A percentile compares a stretch with the other conserved stretches of the same genome.
Evolutionary conservation across 768 basidiomycete genomes (phyloP).

Genomic region (Boletales sp.): DNA sequence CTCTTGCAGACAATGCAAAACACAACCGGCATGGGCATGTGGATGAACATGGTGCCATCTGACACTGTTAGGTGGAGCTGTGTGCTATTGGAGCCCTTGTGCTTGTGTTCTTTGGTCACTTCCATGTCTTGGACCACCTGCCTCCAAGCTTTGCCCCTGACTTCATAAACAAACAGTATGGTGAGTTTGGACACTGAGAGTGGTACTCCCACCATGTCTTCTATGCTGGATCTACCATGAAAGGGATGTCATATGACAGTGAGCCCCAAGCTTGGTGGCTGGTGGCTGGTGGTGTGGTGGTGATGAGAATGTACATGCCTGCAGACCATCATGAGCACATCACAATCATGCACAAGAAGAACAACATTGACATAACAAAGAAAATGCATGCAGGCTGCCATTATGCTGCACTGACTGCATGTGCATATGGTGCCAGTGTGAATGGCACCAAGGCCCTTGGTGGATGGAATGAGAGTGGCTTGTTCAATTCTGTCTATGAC

Average conservation of each 20-base stretch:
- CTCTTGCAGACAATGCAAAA: constrained; percentile 30
- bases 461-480: constrained; percentile 27
- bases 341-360: constrained; percentile 20
- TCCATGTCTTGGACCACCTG: constrained; percentile 22
- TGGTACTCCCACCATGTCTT: constrained; percentile 31
- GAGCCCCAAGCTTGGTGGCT: background rate
- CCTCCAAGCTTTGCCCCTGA: constrained; percentile 26
- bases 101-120: constrained; percentile 27
- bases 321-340: constrained; percentile 28
- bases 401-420: constrained; percentile 28
- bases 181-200: constrained; percentile 24
- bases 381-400: constrained; percentile 29
- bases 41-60: constrained; percentile 31
- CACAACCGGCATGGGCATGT: constrained; percentile 29
- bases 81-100: constrained; percentile 29
- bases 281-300: no score
- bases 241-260: constrained; percentile 32
- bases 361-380: constrained; percentile 25
- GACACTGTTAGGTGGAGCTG: constrained; percentile 26
- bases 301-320: background rate
- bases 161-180: constrained; percentile 19
- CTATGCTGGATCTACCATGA: constrained; percentile 3
- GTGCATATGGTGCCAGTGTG: constrained; percentile 25
- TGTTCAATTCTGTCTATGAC: constrained; percentile 29
- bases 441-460: constrained; percentile 31